phyloP scores from a whole-genome alignment of 2,329 filamentous ascomycete species.

The Cladosporium sphaerospermum region DNA sequence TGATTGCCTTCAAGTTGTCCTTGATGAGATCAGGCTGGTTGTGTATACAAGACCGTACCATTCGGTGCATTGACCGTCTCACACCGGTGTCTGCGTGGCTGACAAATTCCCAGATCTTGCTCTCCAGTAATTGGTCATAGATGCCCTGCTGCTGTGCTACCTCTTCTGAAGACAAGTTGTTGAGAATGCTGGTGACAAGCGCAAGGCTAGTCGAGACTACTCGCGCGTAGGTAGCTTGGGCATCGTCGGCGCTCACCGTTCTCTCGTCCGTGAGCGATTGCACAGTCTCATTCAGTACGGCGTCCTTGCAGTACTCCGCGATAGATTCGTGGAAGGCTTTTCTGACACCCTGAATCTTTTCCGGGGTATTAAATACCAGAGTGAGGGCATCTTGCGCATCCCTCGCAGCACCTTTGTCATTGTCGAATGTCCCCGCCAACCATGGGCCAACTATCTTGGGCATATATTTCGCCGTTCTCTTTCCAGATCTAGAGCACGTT shows the following conservation, averaged over 20 bases:
- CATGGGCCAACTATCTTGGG: conserved; percentile 78
- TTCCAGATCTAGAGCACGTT: conserved; percentile 56
- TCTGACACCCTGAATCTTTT: conserved; percentile 73
- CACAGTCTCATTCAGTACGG: conserved; percentile 68
- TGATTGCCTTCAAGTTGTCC: conserved; percentile 49
- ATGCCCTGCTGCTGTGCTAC: conserved; percentile 53
- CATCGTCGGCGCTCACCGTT: conserved; percentile 75
- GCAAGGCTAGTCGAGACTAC: conserved; percentile 59
- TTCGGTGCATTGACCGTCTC: conserved; percentile 51
- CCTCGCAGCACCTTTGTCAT: conserved; percentile 67
- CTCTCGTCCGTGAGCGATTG: conserved; percentile 84
- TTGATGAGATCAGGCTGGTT: conserved; percentile 38
- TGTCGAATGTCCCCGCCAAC: conserved; percentile 84
- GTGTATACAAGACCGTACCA: conserved; percentile 47
- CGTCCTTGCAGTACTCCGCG: conserved; percentile 73
- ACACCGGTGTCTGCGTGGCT: conserved; percentile 52
- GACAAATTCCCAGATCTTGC: conserved; percentile 54
- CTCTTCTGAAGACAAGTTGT: conserved; percentile 42
- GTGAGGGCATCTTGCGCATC: conserved; percentile 72
- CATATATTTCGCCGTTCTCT: conserved; percentile 75
- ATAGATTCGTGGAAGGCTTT: conserved; percentile 75
- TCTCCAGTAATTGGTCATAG: conserved; percentile 64
- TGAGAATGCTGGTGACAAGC: conserved; percentile 49
- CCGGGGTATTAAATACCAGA: conserved; percentile 68
- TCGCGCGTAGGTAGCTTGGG: conserved; percentile 75